Evolutionary conservation across 2,329 filamentous ascomycete species (phyloP), one percentile per base, ranked within the genome.

Genomic region (Seiridium unicorne): DNA sequence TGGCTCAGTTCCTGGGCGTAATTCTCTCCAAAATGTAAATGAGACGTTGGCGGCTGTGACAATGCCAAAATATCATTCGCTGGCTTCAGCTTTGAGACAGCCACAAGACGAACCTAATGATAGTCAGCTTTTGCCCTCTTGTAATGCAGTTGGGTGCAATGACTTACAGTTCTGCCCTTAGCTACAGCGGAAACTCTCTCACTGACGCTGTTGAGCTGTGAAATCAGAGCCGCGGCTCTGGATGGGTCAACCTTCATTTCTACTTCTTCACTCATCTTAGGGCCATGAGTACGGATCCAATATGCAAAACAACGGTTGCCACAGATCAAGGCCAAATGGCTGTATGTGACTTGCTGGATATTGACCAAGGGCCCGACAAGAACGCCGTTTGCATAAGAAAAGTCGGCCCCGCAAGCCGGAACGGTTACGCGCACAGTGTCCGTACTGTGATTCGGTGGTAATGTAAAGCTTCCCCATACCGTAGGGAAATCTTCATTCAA

Each of bases 21-120:
- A 80, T 99, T 99, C 78, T 99, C 95, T 68, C 95, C 95, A 74
- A 98, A 98, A 77, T 99, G 92, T 18, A 81, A 67, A 58, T 93
- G 91, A 1, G 78, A 74, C 36, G 78, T 74, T 1, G 83, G 80
- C 0, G 81, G 81, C 77, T 91, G 77, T 34, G 96, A 89, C 1
- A 99, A 85, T 36, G 93, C 89, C 59, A 96, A 82, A 69, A 99
- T 90, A 74, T 99, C 95, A 69, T 91, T 91, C 61, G 89, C 92
- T 11, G 95, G 94, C 78, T 99, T 98, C 66, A 97, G 83, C 77
- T 99, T 99, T 46, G 93, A 97, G 55, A 99, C 95, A 35, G 95
- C 94, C 47, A 99, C 93, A 44, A 99, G 84, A 51, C 95, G 89
- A 64, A 94, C 85, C 88, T 92, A 66, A 54, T 26, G 18, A 26